Conservation (phyloP, 306 rosid genomes). For the Vicia faba region DNA sequence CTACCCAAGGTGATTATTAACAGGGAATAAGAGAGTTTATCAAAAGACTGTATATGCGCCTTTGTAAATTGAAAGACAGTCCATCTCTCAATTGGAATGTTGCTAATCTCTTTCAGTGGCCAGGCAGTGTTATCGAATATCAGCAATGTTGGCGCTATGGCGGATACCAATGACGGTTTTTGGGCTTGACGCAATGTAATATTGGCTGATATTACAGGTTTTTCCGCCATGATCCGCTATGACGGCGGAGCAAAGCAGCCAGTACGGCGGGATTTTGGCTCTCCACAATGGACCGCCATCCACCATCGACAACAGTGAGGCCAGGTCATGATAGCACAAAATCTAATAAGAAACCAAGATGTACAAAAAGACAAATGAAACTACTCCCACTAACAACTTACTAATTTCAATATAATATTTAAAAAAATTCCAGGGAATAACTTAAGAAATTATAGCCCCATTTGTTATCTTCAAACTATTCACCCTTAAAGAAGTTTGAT, state of each 20-base stretch:
- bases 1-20: constrained; percentile 26
- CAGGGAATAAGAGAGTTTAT: constrained; percentile 13
- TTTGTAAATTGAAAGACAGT: constrained; percentile 13
- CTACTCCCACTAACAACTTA: constrained; percentile 26
- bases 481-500: constrained; percentile 5
- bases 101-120: constrained; percentile 11
- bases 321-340: constrained; percentile 3
- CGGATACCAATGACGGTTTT: too few relatives aligned
- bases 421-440: constrained; percentile 18
- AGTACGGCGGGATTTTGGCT: too few relatives aligned
- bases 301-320: not conserved
- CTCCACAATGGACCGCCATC: too few relatives aligned
- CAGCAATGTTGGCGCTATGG: too few relatives aligned
- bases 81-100: constrained; percentile 1
- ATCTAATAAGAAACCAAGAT: constrained; percentile 13
- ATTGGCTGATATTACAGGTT: too few relatives aligned
- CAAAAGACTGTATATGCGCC: constrained; percentile 6
- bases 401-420: constrained; percentile 1
- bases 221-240: too few relatives aligned
- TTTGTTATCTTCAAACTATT: constrained; percentile 26
- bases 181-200: too few relatives aligned
- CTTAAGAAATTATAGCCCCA: constrained; percentile 8
- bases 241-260: too few relatives aligned
- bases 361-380: constrained; percentile 10
- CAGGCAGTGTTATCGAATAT: too few relatives aligned